Percentiles rank a stretch among this genome's conserved stretches.
Conservation (phyloP, 768 basidiomycete species). For the Leccinum longicurvipes region DNA sequence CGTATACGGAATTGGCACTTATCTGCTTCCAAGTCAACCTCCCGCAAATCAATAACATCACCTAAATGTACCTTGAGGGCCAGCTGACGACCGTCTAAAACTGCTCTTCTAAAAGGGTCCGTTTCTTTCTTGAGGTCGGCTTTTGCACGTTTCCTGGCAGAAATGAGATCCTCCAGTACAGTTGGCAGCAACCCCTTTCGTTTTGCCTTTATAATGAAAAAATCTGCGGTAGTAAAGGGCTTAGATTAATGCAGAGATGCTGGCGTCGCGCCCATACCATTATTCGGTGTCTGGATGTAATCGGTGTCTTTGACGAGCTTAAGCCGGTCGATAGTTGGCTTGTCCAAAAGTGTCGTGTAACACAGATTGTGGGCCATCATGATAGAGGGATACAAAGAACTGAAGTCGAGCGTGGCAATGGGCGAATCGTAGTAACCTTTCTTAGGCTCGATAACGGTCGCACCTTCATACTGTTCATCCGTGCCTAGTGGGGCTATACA, state of each 20-base stretch:
- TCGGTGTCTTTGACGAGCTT: constrained; percentile 79
- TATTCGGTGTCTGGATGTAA: constrained; percentile 94
- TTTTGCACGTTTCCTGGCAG: constrained; percentile 92
- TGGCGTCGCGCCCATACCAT: constrained; percentile 50
- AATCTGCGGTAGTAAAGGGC: constrained; percentile 49
- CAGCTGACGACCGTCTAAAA: constrained; percentile 94
- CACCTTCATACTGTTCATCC: constrained; percentile 98
- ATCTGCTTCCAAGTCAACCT: constrained; percentile 54
- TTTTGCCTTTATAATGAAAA: constrained; percentile 68
- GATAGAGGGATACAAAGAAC: constrained; percentile 97
- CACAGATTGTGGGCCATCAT: constrained; percentile 99
- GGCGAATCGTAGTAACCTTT: constrained; percentile 96
- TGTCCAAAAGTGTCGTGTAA: constrained; percentile 94
- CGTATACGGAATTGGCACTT: constrained; percentile 98
- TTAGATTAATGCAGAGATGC: neutral
- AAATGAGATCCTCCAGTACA: constrained; percentile 89
- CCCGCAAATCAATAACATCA: neutral
- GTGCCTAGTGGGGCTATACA: constrained; percentile 47
- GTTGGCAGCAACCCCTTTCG: constrained; percentile 91
- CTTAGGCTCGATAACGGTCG: constrained; percentile 96
- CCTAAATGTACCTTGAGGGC: constrained; percentile 73
- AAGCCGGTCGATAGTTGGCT: constrained; percentile 70
- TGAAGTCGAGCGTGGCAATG: constrained; percentile 98
- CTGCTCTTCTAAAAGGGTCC: constrained; percentile 95
- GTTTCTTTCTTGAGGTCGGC: constrained; percentile 95